Base-by-base conservation (phyloP, 192 early-diverging fungal genomes). In the Backusella luteola region DNA sequence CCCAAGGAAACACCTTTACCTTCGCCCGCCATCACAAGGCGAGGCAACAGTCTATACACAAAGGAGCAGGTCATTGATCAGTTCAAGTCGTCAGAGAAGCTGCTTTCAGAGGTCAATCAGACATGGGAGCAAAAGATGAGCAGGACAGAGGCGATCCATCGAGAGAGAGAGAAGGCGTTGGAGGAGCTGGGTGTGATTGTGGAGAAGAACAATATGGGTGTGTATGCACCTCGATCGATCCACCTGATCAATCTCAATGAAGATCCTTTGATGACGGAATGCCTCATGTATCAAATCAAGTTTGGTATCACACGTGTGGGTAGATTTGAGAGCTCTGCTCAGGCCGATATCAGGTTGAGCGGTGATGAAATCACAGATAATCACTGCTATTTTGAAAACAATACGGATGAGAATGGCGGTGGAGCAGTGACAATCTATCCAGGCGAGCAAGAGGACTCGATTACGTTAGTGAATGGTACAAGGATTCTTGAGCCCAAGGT, bases 221-320 rank as follows among this genome's bases (percentile, higher is more conserved):
- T 94, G 2, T 86, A 87, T 69, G 87, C 90, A 21, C 93, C 94
- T 1, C 87, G 89, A 63, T 85, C 88, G 29, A 81, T 87, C 6
- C 92, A 95, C 72, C 78, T 95, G 41, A 86, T 95, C 71, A 95
- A 94, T 71, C 85, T 93, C 21, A 93, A 90, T 74, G 93, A 94
- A 75, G 91, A 95, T 78, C 91, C 93, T 52, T 84, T 90, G 19
- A 89, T 92, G 89, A 88, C 90, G 15, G 93, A 95, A 78, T 94
- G 92, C 52, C 78, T 95, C 3, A 86, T 95, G 49, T 94, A 94
- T 81, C 90, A 89, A 71, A 79, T 95, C 35, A 90, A 89, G 36
- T 85, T 84, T 9, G 94, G 93, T 12, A 71, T 73, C 1, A 93
- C 92, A 17, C 49, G 77, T 1, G 93, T 93, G 0, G 94, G 92